These are phyloP conservation scores for Annulohypoxylon nitens DNA, from an alignment of 495 filamentous ascomycete species.

Conservation along the genomic window DNA sequence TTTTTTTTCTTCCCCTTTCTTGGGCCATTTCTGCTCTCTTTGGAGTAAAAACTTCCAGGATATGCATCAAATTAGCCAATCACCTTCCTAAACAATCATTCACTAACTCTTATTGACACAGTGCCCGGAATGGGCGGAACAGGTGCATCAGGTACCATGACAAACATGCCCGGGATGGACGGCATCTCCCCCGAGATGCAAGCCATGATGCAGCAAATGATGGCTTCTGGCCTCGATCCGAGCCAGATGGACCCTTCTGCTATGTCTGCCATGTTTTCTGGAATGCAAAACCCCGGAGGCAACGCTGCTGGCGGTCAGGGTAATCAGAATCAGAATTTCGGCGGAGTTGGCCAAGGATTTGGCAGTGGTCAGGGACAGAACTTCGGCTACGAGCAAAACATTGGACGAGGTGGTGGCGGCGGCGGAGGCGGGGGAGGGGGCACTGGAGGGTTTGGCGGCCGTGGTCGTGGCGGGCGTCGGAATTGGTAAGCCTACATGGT, in stretches of 20 bases:
- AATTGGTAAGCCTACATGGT: constrained; percentile 42
- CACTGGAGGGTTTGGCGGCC: constrained; percentile 60
- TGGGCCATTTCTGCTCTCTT: no score
- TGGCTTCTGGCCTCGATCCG: constrained; percentile 84
- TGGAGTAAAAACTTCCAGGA: no score
- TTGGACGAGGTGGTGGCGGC: constrained; percentile 60
- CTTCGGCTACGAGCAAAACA: constrained; percentile 69
- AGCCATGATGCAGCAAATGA: constrained; percentile 85
- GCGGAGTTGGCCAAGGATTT: constrained; percentile 60
- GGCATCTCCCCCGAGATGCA: constrained; percentile 83
- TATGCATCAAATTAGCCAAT: no score
- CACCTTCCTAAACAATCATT: no score
- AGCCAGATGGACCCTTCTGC: constrained; percentile 76
- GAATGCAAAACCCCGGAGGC: constrained; percentile 59
- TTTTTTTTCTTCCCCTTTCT: no score
- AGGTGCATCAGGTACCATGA: constrained; percentile 66
- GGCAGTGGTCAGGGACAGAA: constrained; percentile 65
- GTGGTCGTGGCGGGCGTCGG: constrained; percentile 58
- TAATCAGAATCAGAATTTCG: constrained; percentile 62
- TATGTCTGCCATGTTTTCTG: constrained; percentile 65
- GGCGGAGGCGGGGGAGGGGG: constrained; percentile 57
- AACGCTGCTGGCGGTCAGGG: constrained; percentile 54
- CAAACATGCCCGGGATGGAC: constrained; percentile 77
- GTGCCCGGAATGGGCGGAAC: constrained; percentile 67
- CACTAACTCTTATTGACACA: no score